phyloP scores from a whole-genome alignment of 257 asterid species.

The Solanum sitiens region DNA sequence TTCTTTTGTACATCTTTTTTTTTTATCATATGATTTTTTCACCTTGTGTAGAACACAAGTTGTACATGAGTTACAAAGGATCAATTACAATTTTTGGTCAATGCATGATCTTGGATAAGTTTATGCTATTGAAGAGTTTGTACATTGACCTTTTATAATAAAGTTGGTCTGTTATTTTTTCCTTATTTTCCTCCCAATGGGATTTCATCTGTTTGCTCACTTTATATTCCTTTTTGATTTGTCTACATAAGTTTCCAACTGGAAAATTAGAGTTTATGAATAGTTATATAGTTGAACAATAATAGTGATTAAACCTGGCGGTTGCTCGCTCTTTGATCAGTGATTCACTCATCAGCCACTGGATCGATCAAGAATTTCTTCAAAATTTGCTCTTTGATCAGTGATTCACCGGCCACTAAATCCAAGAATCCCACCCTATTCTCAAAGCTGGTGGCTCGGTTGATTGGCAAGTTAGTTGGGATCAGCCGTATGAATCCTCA shows the following conservation, averaged over 20 bases:
- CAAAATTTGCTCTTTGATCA: no score
- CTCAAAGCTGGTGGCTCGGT: no score
- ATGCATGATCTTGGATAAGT: background rate
- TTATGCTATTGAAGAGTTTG: background rate
- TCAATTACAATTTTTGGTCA: slow-evolving; percentile 15
- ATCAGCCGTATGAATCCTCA: no score
- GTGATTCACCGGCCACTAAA: background rate
- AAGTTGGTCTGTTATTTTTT: background rate
- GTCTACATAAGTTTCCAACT: background rate
- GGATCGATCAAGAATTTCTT: no score
- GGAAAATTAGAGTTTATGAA: background rate
- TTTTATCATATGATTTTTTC: background rate
- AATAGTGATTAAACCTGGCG: background rate
- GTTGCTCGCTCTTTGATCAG: background rate
- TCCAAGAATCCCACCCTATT: background rate
- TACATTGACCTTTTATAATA: background rate
- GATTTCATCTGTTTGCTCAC: background rate
- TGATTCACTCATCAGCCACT: no score
- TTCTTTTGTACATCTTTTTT: slow-evolving; percentile 9
- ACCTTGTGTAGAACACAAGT: slow-evolving; percentile 5
- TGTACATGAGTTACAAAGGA: slow-evolving; percentile 24
- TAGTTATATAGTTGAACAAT: background rate
- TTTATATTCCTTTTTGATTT: background rate
- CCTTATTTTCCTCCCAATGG: background rate
- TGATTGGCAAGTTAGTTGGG: no score